A percentile compares a stretch with the other conserved stretches of the same genome.
phyloP scores from a whole-genome alignment of 2,329 filamentous ascomycete genomes.

The Drechmeria coniospora region DNA sequence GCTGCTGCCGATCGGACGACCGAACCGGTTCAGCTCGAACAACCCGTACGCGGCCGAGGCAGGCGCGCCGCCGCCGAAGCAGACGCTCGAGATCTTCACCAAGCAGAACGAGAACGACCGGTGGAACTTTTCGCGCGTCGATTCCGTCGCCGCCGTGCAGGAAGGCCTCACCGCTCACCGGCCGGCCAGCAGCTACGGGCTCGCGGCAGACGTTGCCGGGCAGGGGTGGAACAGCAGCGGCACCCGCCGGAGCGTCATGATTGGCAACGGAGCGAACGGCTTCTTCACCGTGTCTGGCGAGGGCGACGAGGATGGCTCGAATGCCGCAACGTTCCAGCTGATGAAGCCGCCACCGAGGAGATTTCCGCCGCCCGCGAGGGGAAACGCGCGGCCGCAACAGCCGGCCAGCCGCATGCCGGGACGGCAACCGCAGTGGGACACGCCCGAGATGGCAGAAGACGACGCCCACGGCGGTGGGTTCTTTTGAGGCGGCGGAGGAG shows the following conservation, averaged over 20 bases:
- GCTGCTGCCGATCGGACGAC: slow-evolving; percentile 7
- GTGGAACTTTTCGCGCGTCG: slow-evolving; percentile 42
- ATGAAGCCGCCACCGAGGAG: too few relatives aligned
- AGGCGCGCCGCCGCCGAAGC: slow-evolving; percentile 23
- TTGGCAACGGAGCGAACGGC: slow-evolving; percentile 33
- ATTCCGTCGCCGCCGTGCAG: slow-evolving; percentile 14
- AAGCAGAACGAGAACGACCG: slow-evolving; percentile 42
- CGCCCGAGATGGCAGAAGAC: too few relatives aligned
- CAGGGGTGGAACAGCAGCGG: slow-evolving; percentile 35
- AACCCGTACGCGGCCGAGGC: slow-evolving; percentile 35
- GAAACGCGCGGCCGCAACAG: too few relatives aligned
- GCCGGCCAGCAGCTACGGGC: slow-evolving; percentile 41
- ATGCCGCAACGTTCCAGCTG: not conserved
- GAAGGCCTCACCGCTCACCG: slow-evolving; percentile 14
- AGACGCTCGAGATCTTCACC: slow-evolving; percentile 44
- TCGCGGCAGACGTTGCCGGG: slow-evolving; percentile 34
- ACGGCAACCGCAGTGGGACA: too few relatives aligned
- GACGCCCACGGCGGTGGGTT: too few relatives aligned
- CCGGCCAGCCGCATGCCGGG: too few relatives aligned
- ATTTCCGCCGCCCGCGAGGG: too few relatives aligned
- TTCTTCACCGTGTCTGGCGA: slow-evolving; percentile 35
- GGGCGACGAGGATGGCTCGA: too few relatives aligned
- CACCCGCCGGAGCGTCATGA: slow-evolving; percentile 36
- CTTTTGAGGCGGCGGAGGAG: too few relatives aligned
- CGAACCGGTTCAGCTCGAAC: slow-evolving; percentile 41